Evolutionary conservation across 1,284 basidiomycete species (phyloP).

Genomic region (Cystobasidiaceae sp.): DNA sequence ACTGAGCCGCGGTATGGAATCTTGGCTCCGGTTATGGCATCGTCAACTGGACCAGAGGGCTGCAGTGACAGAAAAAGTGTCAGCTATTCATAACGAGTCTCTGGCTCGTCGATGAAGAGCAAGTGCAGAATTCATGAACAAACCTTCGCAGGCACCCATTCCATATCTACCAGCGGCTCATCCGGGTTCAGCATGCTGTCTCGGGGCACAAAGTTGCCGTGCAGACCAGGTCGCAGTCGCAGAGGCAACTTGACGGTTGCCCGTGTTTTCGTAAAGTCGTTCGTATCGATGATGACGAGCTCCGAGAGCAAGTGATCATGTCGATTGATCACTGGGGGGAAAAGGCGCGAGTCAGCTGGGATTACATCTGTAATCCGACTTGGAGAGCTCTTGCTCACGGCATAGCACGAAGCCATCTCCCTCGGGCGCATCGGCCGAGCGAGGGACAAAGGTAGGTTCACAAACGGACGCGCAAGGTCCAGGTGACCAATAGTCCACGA

Average conservation of each 20-base stretch:
- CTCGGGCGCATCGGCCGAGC: background rate
- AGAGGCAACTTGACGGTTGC: background rate
- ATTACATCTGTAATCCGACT: too few species aligned
- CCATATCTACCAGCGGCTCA: background rate
- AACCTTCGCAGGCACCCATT: background rate
- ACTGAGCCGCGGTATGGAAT: background rate
- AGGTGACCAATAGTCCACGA: background rate
- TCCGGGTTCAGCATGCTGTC: background rate
- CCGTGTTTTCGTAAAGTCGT: background rate
- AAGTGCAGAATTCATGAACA: background rate
- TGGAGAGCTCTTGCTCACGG: too few species aligned
- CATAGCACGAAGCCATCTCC: conserved; percentile 3
- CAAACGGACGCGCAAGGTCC: background rate
- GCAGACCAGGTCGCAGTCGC: background rate
- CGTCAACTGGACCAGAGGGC: background rate
- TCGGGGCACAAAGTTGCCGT: background rate
- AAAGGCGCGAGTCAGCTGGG: too few species aligned
- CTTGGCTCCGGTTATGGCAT: background rate
- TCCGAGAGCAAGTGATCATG: background rate
- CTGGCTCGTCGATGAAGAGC: background rate
- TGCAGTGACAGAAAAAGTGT: background rate
- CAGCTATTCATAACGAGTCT: too few species aligned
- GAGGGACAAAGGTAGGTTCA: background rate
- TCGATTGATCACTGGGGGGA: background rate
- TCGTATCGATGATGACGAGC: background rate